These are phyloP conservation scores for Fomitopsis pinicola DNA, from an alignment of 1,284 basidiomycete species.

Conservation along the genomic window DNA sequence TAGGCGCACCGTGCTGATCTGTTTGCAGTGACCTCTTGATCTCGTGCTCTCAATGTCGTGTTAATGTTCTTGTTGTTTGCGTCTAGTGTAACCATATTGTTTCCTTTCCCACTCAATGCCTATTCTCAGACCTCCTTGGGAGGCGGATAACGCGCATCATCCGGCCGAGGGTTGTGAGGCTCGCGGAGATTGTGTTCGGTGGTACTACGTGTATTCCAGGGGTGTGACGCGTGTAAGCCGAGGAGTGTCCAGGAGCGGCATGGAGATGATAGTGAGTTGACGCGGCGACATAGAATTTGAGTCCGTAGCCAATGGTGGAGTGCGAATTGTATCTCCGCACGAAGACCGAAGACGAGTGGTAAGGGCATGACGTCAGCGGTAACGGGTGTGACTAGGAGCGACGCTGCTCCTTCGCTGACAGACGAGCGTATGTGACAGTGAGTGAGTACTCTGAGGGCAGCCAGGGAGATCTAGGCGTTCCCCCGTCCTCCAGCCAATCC, in stretches of 20 bases:
- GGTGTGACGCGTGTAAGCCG: neutral
- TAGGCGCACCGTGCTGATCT: neutral
- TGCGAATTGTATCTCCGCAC: neutral
- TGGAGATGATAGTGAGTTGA: neutral
- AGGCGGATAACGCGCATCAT: neutral
- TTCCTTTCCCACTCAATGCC: constrained; percentile 7
- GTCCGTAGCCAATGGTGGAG: neutral
- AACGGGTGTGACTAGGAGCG: neutral
- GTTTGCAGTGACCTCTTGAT: constrained; percentile 36
- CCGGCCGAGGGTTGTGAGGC: neutral
- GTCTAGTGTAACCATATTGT: constrained; percentile 17
- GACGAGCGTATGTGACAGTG: neutral
- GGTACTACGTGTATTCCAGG: neutral
- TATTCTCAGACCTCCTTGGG: neutral
- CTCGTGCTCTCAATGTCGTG: constrained; percentile 10
- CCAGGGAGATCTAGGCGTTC: neutral
- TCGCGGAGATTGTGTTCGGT: neutral
- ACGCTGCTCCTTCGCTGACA: too few species aligned
- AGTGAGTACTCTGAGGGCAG: neutral
- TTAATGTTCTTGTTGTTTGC: constrained; percentile 4
- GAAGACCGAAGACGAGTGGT: neutral
- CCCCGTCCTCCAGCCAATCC: neutral
- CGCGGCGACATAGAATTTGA: neutral
- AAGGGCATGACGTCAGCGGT: neutral
- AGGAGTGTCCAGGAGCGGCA: neutral